Evolutionary conservation across 2,329 filamentous ascomycete species (phyloP), one percentile per base, ranked within the genome.

Genomic region (Stagonosporopsis vannaccii): DNA sequence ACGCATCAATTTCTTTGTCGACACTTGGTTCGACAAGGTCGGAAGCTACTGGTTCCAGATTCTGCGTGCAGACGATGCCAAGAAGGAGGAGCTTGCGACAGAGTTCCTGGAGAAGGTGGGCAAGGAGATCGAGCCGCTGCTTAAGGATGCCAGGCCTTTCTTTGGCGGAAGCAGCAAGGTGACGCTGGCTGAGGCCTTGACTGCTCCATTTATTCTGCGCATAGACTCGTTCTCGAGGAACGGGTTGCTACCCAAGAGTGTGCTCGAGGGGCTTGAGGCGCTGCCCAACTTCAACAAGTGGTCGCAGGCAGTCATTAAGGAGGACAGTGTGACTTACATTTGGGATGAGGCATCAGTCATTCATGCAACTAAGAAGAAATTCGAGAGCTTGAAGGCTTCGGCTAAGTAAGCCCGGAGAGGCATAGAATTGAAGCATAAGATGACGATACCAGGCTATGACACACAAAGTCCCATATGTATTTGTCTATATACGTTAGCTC

Each of bases 81-180:
- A 72, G 15, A 79, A 80, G 5, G 79, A 82, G 1, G 77, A 76
- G 2, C 69, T 83, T 3, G 78, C 75, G 0, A 75, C 82, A 20
- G 82, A 82, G 8, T 77, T 85, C n/a, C 77, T 89, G 3, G 80
- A 79, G 1, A 79, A 79, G 1, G 76, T 90, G 1, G 79, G 81
- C 49, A 91, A 89, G 77, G 90, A 94, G 67, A 78, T 95, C 51
- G 91, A 93, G 76, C 90, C 90, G 1, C 76, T 91, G 33, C 78
- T 96, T 23, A 69, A 72, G 11, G 75, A 79, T 46, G 78, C 78
- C 6, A 58, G 39, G 6, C 80, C 79, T 0, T 82, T 80, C 65
- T 81, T 81, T 55, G 78, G 77, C 0, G 79, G 79, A 0, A 79
- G 75, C 46, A 63, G 71, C n/a, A 73, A 76, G 69, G 70, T 92